phyloP scores from a whole-genome alignment of 2,329 filamentous ascomycete species.

The Basipetospora sp. region DNA sequence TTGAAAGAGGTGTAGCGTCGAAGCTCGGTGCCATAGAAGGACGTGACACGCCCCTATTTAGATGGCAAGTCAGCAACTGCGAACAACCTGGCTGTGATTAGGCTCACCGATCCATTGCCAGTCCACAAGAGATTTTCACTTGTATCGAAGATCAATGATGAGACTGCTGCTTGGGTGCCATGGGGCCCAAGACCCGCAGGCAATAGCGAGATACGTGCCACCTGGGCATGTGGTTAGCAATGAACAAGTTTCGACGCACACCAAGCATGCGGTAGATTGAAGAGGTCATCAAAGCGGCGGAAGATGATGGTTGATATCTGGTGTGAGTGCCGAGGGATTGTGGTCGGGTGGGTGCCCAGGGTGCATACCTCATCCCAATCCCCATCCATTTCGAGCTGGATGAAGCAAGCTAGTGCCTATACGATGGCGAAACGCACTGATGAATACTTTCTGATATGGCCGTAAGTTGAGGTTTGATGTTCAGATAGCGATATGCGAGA shows the following conservation, averaged over 20 bases:
- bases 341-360: conserved; percentile 1
- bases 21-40: conserved; percentile 74
- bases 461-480: no score
- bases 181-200: conserved; percentile 51
- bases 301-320: not conserved
- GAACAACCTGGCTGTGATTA: not conserved
- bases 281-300: no score
- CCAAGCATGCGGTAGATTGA: no score
- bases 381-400: conserved; percentile 37
- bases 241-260: not conserved
- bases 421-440: no score
- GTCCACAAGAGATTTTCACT: conserved; percentile 83
- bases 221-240: conserved; percentile 7
- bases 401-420: no score
- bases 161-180: conserved; percentile 50
- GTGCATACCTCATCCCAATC: conserved; percentile 52
- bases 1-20: conserved; percentile 83
- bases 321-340: not conserved
- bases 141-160: conserved; percentile 77
- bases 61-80: not conserved
- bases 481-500: no score
- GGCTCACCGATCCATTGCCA: conserved; percentile 66
- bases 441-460: no score
- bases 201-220: conserved; percentile 11
- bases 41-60: conserved; percentile 65